These are phyloP conservation scores for Fusarium cyanostomum DNA, from an alignment of 2,329 filamentous ascomycete species.

Conservation along the genomic window DNA sequence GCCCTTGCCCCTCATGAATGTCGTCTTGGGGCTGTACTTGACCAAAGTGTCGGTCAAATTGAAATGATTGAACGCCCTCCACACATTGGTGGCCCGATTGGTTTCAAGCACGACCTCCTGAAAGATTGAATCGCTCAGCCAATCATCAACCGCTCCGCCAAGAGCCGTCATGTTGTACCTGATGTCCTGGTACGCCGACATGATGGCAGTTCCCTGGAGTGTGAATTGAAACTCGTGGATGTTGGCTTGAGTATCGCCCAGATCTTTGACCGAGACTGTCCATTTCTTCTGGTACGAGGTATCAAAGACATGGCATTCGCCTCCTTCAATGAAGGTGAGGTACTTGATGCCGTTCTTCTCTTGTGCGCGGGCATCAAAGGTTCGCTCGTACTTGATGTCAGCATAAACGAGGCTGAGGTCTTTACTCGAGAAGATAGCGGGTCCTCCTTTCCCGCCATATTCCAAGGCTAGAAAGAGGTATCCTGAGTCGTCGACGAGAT, in stretches of 20 bases:
- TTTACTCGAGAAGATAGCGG: constrained; percentile 37
- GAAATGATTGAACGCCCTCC: constrained; percentile 39
- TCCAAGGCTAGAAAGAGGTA: constrained; percentile 35
- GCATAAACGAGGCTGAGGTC: constrained; percentile 39
- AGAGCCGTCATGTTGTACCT: constrained; percentile 35
- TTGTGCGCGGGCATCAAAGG: constrained; percentile 37
- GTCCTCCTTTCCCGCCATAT: constrained; percentile 28
- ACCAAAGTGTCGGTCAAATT: constrained; percentile 32
- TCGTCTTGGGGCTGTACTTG: constrained; percentile 30
- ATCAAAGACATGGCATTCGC: constrained; percentile 33
- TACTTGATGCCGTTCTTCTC: constrained; percentile 24
- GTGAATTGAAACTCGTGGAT: constrained; percentile 41
- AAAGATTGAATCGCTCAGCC: constrained; percentile 37
- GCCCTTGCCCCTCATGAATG: constrained; percentile 33
- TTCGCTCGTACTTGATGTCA: constrained; percentile 25
- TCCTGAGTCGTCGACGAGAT: constrained; percentile 28
- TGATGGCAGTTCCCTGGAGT: constrained; percentile 26
- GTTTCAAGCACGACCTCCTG: constrained; percentile 38
- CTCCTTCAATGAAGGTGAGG: constrained; percentile 37
- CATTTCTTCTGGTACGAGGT: constrained; percentile 34
- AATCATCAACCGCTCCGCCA: constrained; percentile 33
- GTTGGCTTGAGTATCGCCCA: constrained; percentile 26
- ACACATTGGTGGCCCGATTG: constrained; percentile 37
- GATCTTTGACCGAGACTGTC: constrained; percentile 24
- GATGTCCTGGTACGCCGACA: constrained; percentile 38